These are phyloP conservation scores for Lyophyllum decastes DNA, from an alignment of 768 basidiomycete species.

Conservation along the genomic window DNA sequence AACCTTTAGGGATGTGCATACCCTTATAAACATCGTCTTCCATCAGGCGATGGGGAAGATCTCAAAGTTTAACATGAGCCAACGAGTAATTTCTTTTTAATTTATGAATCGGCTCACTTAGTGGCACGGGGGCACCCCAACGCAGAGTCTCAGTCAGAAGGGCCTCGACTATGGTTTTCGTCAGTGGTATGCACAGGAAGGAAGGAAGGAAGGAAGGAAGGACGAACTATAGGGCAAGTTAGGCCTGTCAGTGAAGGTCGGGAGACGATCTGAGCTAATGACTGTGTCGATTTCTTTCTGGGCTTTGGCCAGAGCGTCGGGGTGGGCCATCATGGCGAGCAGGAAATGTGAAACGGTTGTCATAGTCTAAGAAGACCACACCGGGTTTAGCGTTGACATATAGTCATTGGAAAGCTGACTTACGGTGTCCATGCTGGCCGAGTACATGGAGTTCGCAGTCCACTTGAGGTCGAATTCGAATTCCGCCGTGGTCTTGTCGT, in stretches of 20 bases:
- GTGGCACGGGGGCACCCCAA: constrained; percentile 59
- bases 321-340: constrained; percentile 65
- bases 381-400: neutral
- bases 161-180: constrained; percentile 40
- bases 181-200: neutral
- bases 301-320: constrained; percentile 55
- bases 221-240: constrained; percentile 54
- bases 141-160: constrained; percentile 56
- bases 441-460: constrained; percentile 85
- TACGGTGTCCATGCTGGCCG: constrained; percentile 66
- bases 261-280: constrained; percentile 56
- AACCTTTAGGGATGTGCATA: constrained; percentile 62
- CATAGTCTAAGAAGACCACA: constrained; percentile 42
- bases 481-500: constrained; percentile 35
- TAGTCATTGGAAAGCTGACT: constrained; percentile 8
- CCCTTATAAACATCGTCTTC: constrained; percentile 65
- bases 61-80: constrained; percentile 29
- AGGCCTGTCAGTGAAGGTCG: constrained; percentile 55
- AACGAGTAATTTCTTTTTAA: neutral
- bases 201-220: neutral
- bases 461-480: constrained; percentile 74
- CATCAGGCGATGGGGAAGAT: constrained; percentile 64
- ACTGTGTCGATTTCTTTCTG: constrained; percentile 68
- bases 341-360: constrained; percentile 61
- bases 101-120: constrained; percentile 36